These are phyloP conservation scores for Datura wrightii DNA, from an alignment of 257 asterid species.

Conservation along the genomic window DNA sequence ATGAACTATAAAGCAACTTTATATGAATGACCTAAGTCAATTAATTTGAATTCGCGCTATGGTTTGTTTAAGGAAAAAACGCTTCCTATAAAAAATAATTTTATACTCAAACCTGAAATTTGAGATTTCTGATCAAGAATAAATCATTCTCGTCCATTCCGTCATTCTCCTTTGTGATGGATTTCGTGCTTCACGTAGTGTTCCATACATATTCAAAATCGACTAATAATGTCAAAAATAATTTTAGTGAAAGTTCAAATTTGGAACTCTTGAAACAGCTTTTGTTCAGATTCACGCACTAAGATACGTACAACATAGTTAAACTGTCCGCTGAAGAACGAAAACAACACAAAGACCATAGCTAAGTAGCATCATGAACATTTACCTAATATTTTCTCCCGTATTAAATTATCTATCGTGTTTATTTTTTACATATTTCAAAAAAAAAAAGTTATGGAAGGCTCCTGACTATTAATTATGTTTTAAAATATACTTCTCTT, in stretches of 20 bases:
- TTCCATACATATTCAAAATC: neutral
- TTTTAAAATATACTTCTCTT: neutral
- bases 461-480: too few relatives aligned
- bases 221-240: neutral
- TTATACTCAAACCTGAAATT: too few relatives aligned
- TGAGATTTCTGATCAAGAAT: neutral
- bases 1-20: neutral
- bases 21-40: too few relatives aligned
- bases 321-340: neutral
- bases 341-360: neutral
- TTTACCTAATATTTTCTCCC: neutral
- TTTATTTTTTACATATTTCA: neutral
- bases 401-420: neutral
- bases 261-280: neutral
- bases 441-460: too few relatives aligned
- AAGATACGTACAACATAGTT: too few relatives aligned
- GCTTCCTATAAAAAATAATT: fast-evolving
- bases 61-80: neutral
- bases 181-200: neutral
- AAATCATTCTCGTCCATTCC: neutral
- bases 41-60: too few relatives aligned
- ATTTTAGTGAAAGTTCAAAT: neutral
- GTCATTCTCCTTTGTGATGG: neutral
- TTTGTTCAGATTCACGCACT: neutral
- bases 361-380: neutral